Percentiles rank a stretch among this genome's conserved stretches.
phyloP scores from a whole-genome alignment of 2,329 filamentous ascomycete genomes.

The Xylariaceae sp. region DNA sequence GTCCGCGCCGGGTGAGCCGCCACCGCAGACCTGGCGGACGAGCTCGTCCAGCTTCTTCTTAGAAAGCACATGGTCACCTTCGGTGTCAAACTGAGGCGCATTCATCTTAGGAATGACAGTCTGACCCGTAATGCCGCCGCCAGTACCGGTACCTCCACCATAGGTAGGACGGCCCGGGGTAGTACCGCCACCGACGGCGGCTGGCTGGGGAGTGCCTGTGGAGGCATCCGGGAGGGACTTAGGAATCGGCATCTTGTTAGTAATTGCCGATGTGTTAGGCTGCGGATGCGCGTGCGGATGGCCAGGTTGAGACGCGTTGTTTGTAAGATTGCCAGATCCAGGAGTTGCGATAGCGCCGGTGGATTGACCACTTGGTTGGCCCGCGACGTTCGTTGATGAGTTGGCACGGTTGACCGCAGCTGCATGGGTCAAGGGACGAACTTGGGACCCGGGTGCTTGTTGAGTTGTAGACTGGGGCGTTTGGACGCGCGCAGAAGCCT shows the following conservation, averaged over 20 bases:
- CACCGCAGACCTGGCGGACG: constrained; percentile 89
- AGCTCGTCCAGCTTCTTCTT: constrained; percentile 98
- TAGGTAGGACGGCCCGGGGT: constrained; percentile 78
- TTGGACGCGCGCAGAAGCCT: constrained; percentile 50
- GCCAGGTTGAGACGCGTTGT: constrained; percentile 39
- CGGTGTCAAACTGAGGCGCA: constrained; percentile 83
- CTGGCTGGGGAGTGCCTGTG: constrained; percentile 71
- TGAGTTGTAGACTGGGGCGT: constrained; percentile 48
- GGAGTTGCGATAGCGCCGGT: constrained; percentile 30
- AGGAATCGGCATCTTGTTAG: constrained; percentile 76
- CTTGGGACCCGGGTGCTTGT: constrained; percentile 25
- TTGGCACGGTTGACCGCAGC: constrained; percentile 38
- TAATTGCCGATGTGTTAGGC: constrained; percentile 44
- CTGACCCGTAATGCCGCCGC: constrained; percentile 78
- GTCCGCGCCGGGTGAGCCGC: constrained; percentile 70
- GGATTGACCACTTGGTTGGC: constrained; percentile 34
- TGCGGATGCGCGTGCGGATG: constrained; percentile 55
- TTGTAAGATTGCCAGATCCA: constrained; percentile 27
- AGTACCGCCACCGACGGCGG: constrained; percentile 66
- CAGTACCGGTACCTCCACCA: constrained; percentile 74
- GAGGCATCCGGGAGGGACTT: constrained; percentile 73
- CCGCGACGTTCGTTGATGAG: constrained; percentile 32
- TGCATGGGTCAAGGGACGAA: constrained; percentile 33
- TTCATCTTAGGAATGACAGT: constrained; percentile 82
- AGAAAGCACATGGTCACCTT: constrained; percentile 90